Evolutionary conservation across 331 rosid species (phyloP), one percentile per base, ranked within the genome.

Genomic region (Malus hybrid): DNA sequence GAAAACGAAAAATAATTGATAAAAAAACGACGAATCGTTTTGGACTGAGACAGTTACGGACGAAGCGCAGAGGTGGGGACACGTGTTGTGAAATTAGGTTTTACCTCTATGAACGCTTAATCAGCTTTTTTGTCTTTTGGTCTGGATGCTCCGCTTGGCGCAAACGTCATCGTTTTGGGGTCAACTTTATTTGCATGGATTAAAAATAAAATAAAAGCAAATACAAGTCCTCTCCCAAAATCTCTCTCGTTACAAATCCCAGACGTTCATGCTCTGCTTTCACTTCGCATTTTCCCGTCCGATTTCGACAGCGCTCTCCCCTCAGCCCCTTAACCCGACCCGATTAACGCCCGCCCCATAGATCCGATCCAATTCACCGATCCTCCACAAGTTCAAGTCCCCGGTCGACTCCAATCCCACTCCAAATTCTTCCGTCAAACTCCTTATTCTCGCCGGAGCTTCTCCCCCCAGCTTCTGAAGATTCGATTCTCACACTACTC

Each of bases 361-460:
- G 87, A 88, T 86, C 90, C 32, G 34, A 61, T 79, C 74, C 5
- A 10, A 71, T 15, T 55, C 71, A 14, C 6, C 44, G 56, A 72
- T 82, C 86, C 58, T 50, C 30, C 1, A 26, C 56, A 8, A 15
- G 48, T 11, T 18, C 29, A 29, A 77, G 6, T 66, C 22, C 1
- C 29, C 68, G 19, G 33, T 4, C 52, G 64, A 5, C 26, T 56
- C 44, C 5, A 14, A 10, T 42, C 39, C 58, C 14, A 76, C 32
- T 68, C 44, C 6, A n/a, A 66, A 42, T 66, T 66, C 30, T 12
- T 26, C 57, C 34, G 13, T 14, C 7, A 18, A 73, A 73, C 65
- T 30, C 5, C 48, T 4, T 18, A 4, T 9, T 71, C 64, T 10
- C 14, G 2, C 75, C 48, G 50, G 32, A 71, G 52, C 52, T 20